phyloP scores from a whole-genome alignment of 306 rosid genomes.

The Benincasa hispida region DNA sequence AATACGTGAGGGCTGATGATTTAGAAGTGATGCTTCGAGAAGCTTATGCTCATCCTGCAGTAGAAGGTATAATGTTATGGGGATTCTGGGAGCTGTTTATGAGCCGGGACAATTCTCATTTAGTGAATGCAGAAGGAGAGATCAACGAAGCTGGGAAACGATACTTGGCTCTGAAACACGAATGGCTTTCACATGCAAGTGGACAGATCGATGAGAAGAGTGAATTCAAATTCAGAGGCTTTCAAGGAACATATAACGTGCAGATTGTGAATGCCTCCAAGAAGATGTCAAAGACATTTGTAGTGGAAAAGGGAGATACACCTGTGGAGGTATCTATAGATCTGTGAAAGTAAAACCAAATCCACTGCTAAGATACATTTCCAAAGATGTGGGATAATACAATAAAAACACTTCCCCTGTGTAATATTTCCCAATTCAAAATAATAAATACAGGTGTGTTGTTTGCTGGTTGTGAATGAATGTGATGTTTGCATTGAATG shows the following conservation, averaged over 20 bases:
- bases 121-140: conserved; percentile 82
- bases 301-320: conserved; percentile 62
- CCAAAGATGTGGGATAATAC: neutral
- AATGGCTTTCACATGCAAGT: conserved; percentile 57
- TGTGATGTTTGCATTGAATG: neutral
- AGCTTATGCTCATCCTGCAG: conserved; percentile 58
- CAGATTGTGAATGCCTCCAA: conserved; percentile 34
- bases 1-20: conserved; percentile 63
- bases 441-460: neutral
- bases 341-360: conserved; percentile 15
- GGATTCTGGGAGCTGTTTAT: conserved; percentile 92
- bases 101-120: conserved; percentile 61
- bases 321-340: conserved; percentile 44
- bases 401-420: neutral
- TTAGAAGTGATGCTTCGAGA: conserved; percentile 80
- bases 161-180: conserved; percentile 48
- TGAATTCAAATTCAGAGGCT: conserved; percentile 61
- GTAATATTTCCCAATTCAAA: neutral
- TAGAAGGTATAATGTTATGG: conserved; percentile 79
- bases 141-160: conserved; percentile 72
- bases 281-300: conserved; percentile 48
- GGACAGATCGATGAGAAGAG: conserved; percentile 49
- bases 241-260: conserved; percentile 53
- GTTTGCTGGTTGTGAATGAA: neutral
- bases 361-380: neutral